Base-by-base conservation (phyloP, 805 yeast species). In the Hanseniaspora vineae region DNA sequence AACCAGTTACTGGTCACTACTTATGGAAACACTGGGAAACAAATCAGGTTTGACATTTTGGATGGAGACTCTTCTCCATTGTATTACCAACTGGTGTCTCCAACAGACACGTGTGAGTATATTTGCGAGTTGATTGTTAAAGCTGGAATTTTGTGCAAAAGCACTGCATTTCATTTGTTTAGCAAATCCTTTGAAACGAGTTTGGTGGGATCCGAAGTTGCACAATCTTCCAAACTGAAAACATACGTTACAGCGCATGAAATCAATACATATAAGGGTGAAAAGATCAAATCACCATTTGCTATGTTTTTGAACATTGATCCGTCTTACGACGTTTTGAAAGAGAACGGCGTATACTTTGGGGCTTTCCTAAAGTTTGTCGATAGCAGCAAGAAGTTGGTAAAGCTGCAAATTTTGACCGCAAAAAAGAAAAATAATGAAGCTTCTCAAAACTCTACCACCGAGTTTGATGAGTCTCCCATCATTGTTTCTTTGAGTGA, bases 111-210 rank as follows among this genome's bases (percentile, higher is more conserved):
- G 13, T 54, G 49, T 39, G 65, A 47, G 57, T 61, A 46, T 54
- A 58, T 58, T 8, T 51, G 58, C 6, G 54, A 61, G 5, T 48
- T 51, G 11, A 46, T 54, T 13, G 44, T 48, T 50, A 81, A 84
- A 59, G 83, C 95, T 0, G 78, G 77, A 51, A 74, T 86, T 18
- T 68, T 89, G 47, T 73, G 76, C 57, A 86, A 86, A 57, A 69
- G 78, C 0, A 80, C 83, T 48, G 84, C 94, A 6, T 84, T 86
- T 65, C 95, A 86, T 63, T 64, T 86, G 32, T 86, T 86, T 69
- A 76, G 72, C 52, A 68, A 76, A 2, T 64, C 59, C 17, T 51
- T 63, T 42, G 54, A 57, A 6, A 56, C 58, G 50, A 88, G 86
- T 60, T 85, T 95, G 0, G 81, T 19, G 45, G 42, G 33, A n/a